Conservation (phyloP, 176 grass and related monocot genomes). For the Ensete ventricosum region DNA sequence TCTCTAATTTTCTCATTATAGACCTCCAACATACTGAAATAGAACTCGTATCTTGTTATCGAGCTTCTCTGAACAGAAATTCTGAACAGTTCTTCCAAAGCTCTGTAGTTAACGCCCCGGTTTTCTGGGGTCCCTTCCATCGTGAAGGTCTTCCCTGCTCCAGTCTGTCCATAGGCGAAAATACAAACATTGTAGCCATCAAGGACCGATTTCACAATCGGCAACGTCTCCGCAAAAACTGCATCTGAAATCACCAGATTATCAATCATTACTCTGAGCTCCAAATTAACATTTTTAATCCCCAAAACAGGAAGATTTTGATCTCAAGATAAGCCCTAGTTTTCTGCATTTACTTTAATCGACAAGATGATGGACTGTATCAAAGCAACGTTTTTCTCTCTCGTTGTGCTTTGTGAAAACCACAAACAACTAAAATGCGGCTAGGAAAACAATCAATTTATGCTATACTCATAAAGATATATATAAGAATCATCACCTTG, state of each 20-base stretch:
- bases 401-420: neutral
- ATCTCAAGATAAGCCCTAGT: neutral
- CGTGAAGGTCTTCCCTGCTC: slow-evolving; percentile 88
- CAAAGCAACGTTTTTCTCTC: no score
- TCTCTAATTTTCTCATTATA: slow-evolving; percentile 96
- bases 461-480: neutral
- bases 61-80: slow-evolving; percentile 35
- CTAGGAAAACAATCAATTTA: neutral
- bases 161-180: slow-evolving; percentile 92
- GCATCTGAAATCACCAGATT: slow-evolving; percentile 40
- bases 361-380: neutral
- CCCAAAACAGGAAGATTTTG: no score
- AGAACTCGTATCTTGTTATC: slow-evolving; percentile 44
- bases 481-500: slow-evolving; percentile 44
- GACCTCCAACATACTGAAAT: slow-evolving; percentile 84
- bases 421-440: neutral
- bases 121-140: slow-evolving; percentile 86
- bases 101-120: slow-evolving; percentile 88
- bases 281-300: no score
- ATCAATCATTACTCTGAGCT: slow-evolving; percentile 14
- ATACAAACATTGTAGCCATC: slow-evolving; percentile 98
- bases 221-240: slow-evolving; percentile 67
- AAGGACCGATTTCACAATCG: slow-evolving; percentile 64
- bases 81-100: slow-evolving; percentile 83
- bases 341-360: neutral